phyloP scores from a whole-genome alignment of 2,329 filamentous ascomycete genomes.

The Curvularia lunata region DNA sequence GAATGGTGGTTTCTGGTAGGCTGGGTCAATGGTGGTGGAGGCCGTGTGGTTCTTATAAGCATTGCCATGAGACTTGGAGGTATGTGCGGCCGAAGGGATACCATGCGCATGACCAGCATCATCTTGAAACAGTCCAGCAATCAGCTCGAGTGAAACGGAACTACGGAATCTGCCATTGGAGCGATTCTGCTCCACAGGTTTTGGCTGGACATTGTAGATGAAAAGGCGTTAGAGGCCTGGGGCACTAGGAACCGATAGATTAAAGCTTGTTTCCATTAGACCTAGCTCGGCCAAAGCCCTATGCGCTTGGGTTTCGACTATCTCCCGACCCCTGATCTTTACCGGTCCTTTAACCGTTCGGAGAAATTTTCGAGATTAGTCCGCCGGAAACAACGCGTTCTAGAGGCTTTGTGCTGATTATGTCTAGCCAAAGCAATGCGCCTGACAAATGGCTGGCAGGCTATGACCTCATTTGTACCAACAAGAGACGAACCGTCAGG shows the following conservation, averaged over 20 bases:
- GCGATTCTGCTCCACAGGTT: conserved; percentile 13
- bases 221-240: not conserved
- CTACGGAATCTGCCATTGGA: conserved; percentile 11
- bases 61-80: conserved; percentile 2
- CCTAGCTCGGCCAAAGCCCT: conserved; percentile 11
- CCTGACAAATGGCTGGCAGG: not conserved
- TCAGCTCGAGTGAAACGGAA: conserved; percentile 9
- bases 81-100: conserved; percentile 14
- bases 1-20: not conserved
- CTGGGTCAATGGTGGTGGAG: not conserved
- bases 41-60: conserved; percentile 8
- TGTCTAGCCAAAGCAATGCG: not conserved
- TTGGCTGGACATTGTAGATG: conserved; percentile 9
- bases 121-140: conserved; percentile 11
- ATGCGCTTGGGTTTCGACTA: conserved; percentile 9
- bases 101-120: conserved; percentile 2
- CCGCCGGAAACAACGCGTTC: conserved; percentile 1
- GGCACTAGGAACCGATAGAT: conserved; percentile 7
- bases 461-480: too few relatives aligned
- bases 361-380: conserved; percentile 1
- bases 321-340: conserved; percentile 14
- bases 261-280: conserved; percentile 18
- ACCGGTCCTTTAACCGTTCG: conserved; percentile 13
- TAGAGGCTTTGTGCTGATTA: not conserved
- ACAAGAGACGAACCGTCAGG: not conserved